phyloP scores from a whole-genome alignment of 257 asterid species.

The Nicotiana sylvestris region DNA sequence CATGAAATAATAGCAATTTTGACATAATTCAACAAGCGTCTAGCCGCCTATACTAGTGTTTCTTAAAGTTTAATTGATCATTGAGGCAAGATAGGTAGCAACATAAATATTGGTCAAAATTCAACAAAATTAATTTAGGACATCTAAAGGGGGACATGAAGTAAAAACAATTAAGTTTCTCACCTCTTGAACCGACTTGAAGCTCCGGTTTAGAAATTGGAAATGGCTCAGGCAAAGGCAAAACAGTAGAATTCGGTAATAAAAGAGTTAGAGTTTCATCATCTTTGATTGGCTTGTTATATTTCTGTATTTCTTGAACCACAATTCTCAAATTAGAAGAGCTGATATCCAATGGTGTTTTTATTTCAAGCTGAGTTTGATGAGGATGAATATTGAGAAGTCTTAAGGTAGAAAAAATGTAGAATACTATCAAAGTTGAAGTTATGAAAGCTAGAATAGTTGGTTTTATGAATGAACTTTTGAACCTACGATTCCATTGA shows the following conservation, averaged over 20 bases:
- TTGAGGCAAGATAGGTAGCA: not conserved
- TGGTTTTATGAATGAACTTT: conserved; percentile 21
- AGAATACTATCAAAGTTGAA: conserved; percentile 24
- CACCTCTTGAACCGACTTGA: not conserved
- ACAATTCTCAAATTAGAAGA: not conserved
- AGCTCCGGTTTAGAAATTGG: not conserved
- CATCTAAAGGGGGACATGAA: not conserved
- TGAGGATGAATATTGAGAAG: conserved; percentile 20
- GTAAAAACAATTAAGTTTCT: not conserved
- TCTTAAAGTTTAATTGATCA: not conserved
- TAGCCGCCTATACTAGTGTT: not conserved
- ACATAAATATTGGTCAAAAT: not conserved
- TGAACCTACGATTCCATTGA: conserved; percentile 12
- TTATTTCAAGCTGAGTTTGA: conserved; percentile 11
- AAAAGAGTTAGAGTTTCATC: not conserved
- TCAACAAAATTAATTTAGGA: not conserved
- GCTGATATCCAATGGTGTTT: conserved; percentile 7
- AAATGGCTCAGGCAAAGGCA: not conserved
- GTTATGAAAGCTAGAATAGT: conserved; percentile 30
- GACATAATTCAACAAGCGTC: not conserved
- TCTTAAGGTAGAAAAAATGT: conserved; percentile 27
- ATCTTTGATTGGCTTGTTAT: not conserved
- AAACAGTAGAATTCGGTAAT: not conserved
- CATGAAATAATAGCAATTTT: not conserved
- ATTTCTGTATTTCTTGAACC: not conserved